Evolutionary conservation across 1,284 basidiomycete species (phyloP).

Genomic region (Uromyces viciae-fabae): DNA sequence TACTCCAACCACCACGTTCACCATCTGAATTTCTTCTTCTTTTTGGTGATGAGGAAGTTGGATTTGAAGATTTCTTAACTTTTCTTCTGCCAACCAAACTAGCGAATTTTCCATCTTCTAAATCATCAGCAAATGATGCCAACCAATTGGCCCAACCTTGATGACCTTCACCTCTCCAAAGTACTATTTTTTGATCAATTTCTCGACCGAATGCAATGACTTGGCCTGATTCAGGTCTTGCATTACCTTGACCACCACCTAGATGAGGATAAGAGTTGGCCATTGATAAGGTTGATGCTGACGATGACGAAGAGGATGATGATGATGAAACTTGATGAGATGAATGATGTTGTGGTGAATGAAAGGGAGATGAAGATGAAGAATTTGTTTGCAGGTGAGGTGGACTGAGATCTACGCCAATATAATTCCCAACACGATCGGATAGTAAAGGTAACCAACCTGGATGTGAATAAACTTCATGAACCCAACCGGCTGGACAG

Average conservation of each 20-base stretch:
- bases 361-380: neutral
- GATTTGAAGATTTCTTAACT: neutral
- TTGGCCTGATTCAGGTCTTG: constrained; percentile 64
- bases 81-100: constrained; percentile 46
- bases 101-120: constrained; percentile 72
- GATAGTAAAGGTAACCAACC: constrained; percentile 94
- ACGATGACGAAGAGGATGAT: neutral
- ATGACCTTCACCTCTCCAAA: constrained; percentile 68
- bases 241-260: constrained; percentile 36
- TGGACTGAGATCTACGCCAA: constrained; percentile 90
- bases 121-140: constrained; percentile 83
- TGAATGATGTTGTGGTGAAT: neutral
- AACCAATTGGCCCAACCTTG: constrained; percentile 94
- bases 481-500: constrained; percentile 86
- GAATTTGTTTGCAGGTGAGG: constrained; percentile 45
- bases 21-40: constrained; percentile 33
- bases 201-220: constrained; percentile 97
- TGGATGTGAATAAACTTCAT: constrained; percentile 80
- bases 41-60: neutral
- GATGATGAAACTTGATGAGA: neutral
- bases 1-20: constrained; percentile 43
- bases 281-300: too few relatives aligned
- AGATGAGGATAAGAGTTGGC: constrained; percentile 8
- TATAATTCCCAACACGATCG: constrained; percentile 92
- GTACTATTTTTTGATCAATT: constrained; percentile 94